Evolutionary conservation across 768 basidiomycete species (phyloP), one percentile per base, ranked within the genome.

Genomic region (Trametes gibbosa): DNA sequence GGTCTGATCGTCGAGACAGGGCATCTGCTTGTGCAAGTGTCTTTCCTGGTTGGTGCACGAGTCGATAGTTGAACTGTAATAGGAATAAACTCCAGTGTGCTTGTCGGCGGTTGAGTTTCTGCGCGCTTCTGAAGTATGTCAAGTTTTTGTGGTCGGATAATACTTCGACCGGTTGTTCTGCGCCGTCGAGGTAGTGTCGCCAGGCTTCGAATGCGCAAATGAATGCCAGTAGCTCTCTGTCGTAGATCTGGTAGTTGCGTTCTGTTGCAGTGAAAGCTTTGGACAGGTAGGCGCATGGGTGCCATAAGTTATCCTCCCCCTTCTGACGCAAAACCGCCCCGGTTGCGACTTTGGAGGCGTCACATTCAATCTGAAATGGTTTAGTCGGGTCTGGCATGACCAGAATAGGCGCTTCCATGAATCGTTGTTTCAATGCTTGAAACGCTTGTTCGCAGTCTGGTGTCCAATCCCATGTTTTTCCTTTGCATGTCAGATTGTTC

Each of bases 181-280:
- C 41, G 4, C 67, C 65, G 17, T 64, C 52, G 21, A 74, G 64
- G 27, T 62, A 74, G 24, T 63, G 55, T 0, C 68, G 53, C 63
- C 66, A 72, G 13, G 64, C 13, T 52, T 40, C 49, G 75, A 71
- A 0, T 69, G 61, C 3, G 70, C 63, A 7, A 83, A 66, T 43
- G n/a, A 84, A 74, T 0, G 77, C 78, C 0, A 83, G 70, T 12
- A 83, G 66, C 68, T 84, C 82, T 60, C 79, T 77, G 58, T 85
- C 76, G 57, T 81, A 73, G 19, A 79, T 75, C 13, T 79, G 68
- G 60, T 84, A 83, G 64, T 83, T 84, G 1, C 65, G 27, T 63
- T 85, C 75, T 0, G 76, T 65, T 0, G 65, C 45, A 23, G 23
- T 57, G 8, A 76, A 42, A 13, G 48, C 67, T 3, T 66, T 59